A percentile compares a stretch with the other conserved stretches of the same genome.
phyloP scores from a whole-genome alignment of 345 rosid species.

The Sapria himalayana region DNA sequence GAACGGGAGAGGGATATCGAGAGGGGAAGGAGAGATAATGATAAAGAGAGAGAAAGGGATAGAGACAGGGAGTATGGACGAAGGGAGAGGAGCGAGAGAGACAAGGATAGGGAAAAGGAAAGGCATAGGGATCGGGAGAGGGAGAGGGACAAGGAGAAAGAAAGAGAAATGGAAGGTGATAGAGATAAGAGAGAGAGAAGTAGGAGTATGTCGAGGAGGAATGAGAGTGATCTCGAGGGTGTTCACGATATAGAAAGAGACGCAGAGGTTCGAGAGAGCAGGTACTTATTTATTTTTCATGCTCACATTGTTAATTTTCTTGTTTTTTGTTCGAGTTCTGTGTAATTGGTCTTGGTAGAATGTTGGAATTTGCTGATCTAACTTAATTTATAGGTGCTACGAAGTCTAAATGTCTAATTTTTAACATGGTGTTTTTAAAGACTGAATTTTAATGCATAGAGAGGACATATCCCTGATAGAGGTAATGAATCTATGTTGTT shows the following conservation, averaged over 20 bases:
- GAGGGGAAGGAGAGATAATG: constrained; percentile 5
- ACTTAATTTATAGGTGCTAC: no score
- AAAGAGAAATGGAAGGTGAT: constrained; percentile 7
- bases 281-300: constrained; percentile 17
- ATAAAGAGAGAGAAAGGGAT: constrained; percentile 17
- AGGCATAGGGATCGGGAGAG: constrained; percentile 15
- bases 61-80: constrained; percentile 20
- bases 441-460: no score
- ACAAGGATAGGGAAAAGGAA: constrained; percentile 20
- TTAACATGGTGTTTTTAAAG: no score
- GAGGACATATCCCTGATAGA: no score
- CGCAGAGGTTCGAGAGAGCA: constrained; percentile 27
- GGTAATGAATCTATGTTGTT: no score
- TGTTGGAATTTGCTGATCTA: no score
- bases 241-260: constrained; percentile 20
- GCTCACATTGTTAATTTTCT: neutral
- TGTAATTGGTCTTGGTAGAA: neutral
- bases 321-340: neutral
- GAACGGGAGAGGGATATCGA: constrained; percentile 15
- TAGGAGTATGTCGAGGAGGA: constrained; percentile 20
- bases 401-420: no score
- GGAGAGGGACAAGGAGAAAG: constrained; percentile 20
- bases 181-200: constrained; percentile 20
- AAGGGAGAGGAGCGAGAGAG: no score
- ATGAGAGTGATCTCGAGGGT: constrained; percentile 12